phyloP scores from a whole-genome alignment of 2,329 filamentous ascomycete species.

The Juglanconis oblonga region DNA sequence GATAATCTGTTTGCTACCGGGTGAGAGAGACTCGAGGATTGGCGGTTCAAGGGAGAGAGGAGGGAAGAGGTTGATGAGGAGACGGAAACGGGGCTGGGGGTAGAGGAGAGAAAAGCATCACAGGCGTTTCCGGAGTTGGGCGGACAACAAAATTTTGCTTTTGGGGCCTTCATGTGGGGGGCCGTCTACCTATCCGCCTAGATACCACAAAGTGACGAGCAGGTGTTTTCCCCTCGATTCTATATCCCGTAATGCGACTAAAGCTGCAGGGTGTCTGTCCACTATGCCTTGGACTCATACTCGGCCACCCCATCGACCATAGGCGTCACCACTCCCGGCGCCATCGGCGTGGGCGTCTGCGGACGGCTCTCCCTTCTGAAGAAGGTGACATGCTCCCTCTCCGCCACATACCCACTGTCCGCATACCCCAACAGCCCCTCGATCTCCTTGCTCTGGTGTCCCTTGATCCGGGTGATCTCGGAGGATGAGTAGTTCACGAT shows the following conservation, averaged over 20 bases:
- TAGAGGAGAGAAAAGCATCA: neutral
- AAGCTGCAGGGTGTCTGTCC: neutral
- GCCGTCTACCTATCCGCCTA: slow-evolving; percentile 3
- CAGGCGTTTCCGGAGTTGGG: neutral
- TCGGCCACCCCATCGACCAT: slow-evolving; percentile 22
- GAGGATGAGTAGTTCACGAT: slow-evolving; percentile 88
- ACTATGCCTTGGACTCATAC: slow-evolving; percentile 19
- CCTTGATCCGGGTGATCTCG: slow-evolving; percentile 83
- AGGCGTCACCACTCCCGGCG: slow-evolving; percentile 15
- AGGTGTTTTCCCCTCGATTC: neutral
- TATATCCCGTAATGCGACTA: neutral
- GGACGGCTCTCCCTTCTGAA: slow-evolving; percentile 55
- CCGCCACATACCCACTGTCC: slow-evolving; percentile 89
- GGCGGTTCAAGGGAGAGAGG: neutral
- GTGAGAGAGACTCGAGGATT: slow-evolving; percentile 24
- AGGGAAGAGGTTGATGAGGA: neutral
- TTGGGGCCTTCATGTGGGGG: neutral
- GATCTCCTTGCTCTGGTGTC: slow-evolving; percentile 79
- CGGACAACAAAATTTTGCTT: neutral
- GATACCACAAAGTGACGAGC: slow-evolving; percentile 1
- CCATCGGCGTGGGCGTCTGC: slow-evolving; percentile 41
- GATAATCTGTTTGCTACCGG: slow-evolving; percentile 61
- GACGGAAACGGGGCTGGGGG: neutral
- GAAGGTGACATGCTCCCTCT: slow-evolving; percentile 84
- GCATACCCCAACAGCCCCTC: slow-evolving; percentile 79